A percentile compares a stretch with the other conserved stretches of the same genome.
These are phyloP conservation scores for Saussurea involucrata DNA, from an alignment of 129 eudicot species.

Conservation along the genomic window DNA sequence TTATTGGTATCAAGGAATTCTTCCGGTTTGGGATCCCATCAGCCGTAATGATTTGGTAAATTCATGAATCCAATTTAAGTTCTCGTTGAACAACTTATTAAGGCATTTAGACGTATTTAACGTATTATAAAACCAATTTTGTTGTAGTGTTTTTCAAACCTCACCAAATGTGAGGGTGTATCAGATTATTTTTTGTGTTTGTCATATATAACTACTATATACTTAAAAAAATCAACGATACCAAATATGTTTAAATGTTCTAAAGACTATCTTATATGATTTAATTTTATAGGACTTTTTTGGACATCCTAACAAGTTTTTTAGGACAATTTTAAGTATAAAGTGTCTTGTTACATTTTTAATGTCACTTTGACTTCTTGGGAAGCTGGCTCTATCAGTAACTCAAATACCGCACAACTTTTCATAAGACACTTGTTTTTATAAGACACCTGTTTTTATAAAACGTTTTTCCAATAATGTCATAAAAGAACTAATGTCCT, in stretches of 20 bases:
- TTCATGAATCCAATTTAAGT: not conserved
- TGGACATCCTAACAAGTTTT: not conserved
- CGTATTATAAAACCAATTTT: not conserved
- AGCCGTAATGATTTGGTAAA: conserved; percentile 73
- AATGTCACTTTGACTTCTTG: not conserved
- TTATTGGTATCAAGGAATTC: conserved; percentile 49
- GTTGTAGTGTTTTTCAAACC: not conserved
- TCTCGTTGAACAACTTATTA: not conserved
- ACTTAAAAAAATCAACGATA: too few relatives aligned
- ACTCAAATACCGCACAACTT: not conserved
- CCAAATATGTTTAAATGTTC: too few relatives aligned
- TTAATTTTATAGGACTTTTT: too few relatives aligned
- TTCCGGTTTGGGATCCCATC: conserved; percentile 59
- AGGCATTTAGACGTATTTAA: not conserved
- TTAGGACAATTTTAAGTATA: not conserved
- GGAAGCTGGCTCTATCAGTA: not conserved
- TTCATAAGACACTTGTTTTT: too few relatives aligned
- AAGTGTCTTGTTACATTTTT: too few relatives aligned
- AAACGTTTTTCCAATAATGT: too few relatives aligned
- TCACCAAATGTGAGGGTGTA: too few relatives aligned
- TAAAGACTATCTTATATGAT: too few relatives aligned
- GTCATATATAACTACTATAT: too few relatives aligned
- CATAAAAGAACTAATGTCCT: too few relatives aligned
- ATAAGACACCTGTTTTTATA: too few relatives aligned
- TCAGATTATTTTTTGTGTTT: too few relatives aligned